A percentile compares a stretch with the other conserved stretches of the same genome.
Evolutionary conservation across 257 asterid species (phyloP).

Genomic region (Solanum pinnatisectum): DNA sequence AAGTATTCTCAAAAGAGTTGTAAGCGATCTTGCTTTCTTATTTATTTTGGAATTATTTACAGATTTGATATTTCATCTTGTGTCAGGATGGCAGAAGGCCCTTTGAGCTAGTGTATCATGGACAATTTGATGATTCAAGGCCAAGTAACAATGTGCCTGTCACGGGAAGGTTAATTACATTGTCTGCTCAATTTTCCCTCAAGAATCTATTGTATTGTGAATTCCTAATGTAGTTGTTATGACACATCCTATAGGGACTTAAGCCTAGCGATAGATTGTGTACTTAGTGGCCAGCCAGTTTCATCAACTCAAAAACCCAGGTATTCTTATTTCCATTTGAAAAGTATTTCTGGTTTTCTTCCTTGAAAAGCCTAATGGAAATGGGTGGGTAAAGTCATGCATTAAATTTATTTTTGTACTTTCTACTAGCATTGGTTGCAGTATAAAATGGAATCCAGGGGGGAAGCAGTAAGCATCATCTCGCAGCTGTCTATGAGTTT

Average conservation of each 20-base stretch:
- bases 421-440: slow-evolving; percentile 68
- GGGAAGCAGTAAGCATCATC: slow-evolving; percentile 16
- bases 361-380: background rate
- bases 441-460: slow-evolving; percentile 83
- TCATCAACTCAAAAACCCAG: slow-evolving; percentile 66
- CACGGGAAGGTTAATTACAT: slow-evolving; percentile 63
- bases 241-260: slow-evolving; percentile 47
- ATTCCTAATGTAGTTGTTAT: background rate
- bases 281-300: slow-evolving; percentile 69
- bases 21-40: background rate
- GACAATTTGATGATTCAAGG: slow-evolving; percentile 92
- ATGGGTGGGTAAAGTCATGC: background rate
- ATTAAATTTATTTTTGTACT: slow-evolving; percentile 4
- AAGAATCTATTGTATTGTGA: background rate
- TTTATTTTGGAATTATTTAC: background rate
- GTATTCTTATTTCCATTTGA: slow-evolving; percentile 16
- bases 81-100: slow-evolving; percentile 88
- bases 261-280: slow-evolving; percentile 75
- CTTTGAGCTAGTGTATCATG: slow-evolving; percentile 87
- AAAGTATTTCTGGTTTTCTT: background rate
- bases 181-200: background rate
- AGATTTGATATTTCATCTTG: background rate
- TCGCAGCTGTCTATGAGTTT: slow-evolving; percentile 9
- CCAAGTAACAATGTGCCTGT: slow-evolving; percentile 50
- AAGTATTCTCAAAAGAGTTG: background rate